These are phyloP conservation scores for Metschnikowia vanudenii DNA, from an alignment of 805 yeast species.

Conservation along the genomic window DNA sequence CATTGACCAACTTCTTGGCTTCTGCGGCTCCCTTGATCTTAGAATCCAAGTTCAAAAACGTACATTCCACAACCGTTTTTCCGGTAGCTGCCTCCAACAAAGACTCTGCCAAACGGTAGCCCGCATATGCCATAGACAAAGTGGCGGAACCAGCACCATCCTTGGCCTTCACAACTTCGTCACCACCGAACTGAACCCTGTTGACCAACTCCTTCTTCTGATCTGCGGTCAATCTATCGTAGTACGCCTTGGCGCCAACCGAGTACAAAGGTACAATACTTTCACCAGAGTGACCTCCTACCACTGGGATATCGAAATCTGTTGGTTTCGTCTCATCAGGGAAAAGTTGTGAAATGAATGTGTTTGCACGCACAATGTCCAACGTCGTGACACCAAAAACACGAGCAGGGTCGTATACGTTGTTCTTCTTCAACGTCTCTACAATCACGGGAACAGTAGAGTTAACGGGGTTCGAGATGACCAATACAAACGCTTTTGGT, in stretches of 20 bases:
- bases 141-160: conserved; percentile 95
- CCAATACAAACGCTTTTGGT: conserved; percentile 73
- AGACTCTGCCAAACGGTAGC: conserved; percentile 70
- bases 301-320: conserved; percentile 63
- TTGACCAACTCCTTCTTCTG: conserved; percentile 38
- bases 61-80: conserved; percentile 42
- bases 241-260: conserved; percentile 35
- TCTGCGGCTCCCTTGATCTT: conserved; percentile 52
- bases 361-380: conserved; percentile 85
- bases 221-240: conserved; percentile 34
- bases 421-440: conserved; percentile 67
- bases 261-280: conserved; percentile 87
- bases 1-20: conserved; percentile 44
- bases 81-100: conserved; percentile 35
- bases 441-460: conserved; percentile 89
- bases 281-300: conserved; percentile 95
- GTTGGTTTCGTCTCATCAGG: conserved; percentile 47
- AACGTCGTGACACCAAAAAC: conserved; percentile 88
- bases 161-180: conserved; percentile 93
- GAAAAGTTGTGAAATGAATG: conserved; percentile 62
- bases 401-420: conserved; percentile 66
- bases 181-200: conserved; percentile 72
- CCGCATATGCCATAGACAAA: conserved; percentile 93
- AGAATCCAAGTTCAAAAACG: conserved; percentile 50
- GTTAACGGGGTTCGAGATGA: conserved; percentile 92